phyloP scores from a whole-genome alignment of 768 basidiomycete species.

The Hygrophorus pudorinus region DNA sequence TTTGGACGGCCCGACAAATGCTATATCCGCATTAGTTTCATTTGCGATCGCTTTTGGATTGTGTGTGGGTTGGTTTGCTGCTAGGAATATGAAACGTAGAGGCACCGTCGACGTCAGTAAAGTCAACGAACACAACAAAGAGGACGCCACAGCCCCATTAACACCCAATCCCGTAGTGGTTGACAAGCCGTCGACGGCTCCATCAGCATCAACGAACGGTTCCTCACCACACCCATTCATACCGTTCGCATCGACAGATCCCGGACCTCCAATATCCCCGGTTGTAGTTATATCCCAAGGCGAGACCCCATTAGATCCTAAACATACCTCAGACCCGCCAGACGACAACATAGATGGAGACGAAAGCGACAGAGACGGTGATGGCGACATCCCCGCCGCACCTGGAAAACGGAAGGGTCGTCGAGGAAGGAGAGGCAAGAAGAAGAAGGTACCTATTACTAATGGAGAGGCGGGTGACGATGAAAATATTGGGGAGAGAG shows the following conservation, averaged over 20 bases:
- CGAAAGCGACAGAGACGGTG: slow-evolving; percentile 49
- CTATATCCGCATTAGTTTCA: slow-evolving; percentile 2
- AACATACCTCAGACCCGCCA: background rate
- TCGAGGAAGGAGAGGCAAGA: slow-evolving; percentile 45
- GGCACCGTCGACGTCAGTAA: background rate
- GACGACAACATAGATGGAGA: slow-evolving; percentile 34
- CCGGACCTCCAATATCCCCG: too few relatives aligned
- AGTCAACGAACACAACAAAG: background rate
- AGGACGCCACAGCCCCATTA: too few relatives aligned
- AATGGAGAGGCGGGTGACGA: slow-evolving; percentile 24
- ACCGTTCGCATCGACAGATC: too few relatives aligned
- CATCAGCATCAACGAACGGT: too few relatives aligned
- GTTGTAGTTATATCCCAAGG: background rate
- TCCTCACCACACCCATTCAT: too few relatives aligned
- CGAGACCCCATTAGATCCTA: background rate
- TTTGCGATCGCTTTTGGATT: slow-evolving; percentile 17
- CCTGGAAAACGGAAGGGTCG: slow-evolving; percentile 37
- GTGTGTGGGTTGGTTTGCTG: slow-evolving; percentile 21
- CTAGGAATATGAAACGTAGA: background rate
- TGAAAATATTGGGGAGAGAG: slow-evolving; percentile 31
- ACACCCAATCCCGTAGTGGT: too few relatives aligned
- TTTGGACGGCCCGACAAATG: background rate
- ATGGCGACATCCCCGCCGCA: slow-evolving; percentile 22
- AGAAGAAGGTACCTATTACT: slow-evolving; percentile 33
- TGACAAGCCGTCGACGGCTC: too few relatives aligned